A percentile compares a stretch with the other conserved stretches of the same genome.
Conservation (phyloP, 2,329 filamentous ascomycete species). For the Dendrostoma leiphaemia region DNA sequence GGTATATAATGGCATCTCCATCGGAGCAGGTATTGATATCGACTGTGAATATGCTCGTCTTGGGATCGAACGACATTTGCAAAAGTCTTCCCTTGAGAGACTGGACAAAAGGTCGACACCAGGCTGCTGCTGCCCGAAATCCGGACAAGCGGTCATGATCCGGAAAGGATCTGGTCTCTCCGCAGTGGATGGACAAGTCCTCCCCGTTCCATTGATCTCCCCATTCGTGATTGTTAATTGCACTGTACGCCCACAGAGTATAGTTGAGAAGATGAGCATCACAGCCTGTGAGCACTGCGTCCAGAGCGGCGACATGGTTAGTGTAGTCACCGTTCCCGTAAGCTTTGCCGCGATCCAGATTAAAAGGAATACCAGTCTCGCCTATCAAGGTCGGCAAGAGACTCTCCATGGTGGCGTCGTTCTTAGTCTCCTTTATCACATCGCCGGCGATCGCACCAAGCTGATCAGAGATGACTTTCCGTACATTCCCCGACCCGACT, state of each 20-base stretch:
- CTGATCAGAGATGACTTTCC: conserved; percentile 22
- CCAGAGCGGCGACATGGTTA: conserved; percentile 23
- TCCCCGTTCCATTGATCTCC: conserved; percentile 27
- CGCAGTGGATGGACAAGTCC: conserved; percentile 24
- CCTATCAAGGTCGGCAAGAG: conserved; percentile 21
- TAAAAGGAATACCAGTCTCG: conserved; percentile 25
- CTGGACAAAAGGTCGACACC: conserved; percentile 22
- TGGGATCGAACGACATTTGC: conserved; percentile 4
- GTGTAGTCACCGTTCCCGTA: conserved; percentile 24
- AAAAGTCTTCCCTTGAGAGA: conserved; percentile 6
- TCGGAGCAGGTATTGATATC: background rate
- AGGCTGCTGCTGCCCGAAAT: conserved; percentile 20
- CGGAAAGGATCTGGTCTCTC: conserved; percentile 23
- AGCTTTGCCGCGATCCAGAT: conserved; percentile 21
- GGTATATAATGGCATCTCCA: background rate
- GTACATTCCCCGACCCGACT: conserved; percentile 20
- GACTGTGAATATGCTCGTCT: background rate
- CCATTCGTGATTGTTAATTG: conserved; percentile 24
- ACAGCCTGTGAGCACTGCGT: conserved; percentile 22
- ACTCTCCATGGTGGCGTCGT: background rate
- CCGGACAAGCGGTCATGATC: conserved; percentile 15
- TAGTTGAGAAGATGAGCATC: conserved; percentile 23
- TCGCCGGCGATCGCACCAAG: conserved; percentile 21
- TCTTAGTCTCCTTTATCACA: background rate
- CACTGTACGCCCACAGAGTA: conserved; percentile 23